Conservation (phyloP, 73 alveolate species). For the Paramecium octaurelia region DNA sequence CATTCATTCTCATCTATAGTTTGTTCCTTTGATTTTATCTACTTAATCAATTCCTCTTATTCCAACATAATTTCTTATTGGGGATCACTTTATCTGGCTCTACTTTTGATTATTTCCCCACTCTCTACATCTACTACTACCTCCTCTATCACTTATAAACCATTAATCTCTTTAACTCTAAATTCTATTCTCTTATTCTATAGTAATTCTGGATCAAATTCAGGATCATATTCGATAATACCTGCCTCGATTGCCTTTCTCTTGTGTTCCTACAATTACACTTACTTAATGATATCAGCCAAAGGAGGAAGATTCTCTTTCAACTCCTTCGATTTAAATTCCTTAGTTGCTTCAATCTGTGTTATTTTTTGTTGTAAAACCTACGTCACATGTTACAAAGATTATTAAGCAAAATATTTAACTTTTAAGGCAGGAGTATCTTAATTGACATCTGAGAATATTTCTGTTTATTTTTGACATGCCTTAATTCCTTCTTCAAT, state of each 20-base stretch:
- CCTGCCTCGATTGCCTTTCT: conserved; percentile 36
- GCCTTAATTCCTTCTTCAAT: neutral
- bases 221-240: conserved; percentile 42
- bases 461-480: neutral
- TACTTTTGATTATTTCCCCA: neutral
- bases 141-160: neutral
- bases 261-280: neutral
- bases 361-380: neutral
- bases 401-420: conserved; percentile 4
- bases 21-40: conserved; percentile 17
- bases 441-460: neutral
- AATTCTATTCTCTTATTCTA: neutral
- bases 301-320: conserved; percentile 2
- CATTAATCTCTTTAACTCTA: neutral
- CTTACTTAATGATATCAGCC: neutral
- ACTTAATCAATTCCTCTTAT: neutral
- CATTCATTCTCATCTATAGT: conserved; percentile 24
- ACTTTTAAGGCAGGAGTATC: neutral
- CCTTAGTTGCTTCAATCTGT: neutral
- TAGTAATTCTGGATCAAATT: conserved; percentile 27
- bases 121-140: conserved; percentile 1
- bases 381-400: neutral
- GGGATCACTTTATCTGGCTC: conserved; percentile 1
- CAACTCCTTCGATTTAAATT: neutral
- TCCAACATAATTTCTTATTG: neutral